phyloP scores from a whole-genome alignment of 1,284 basidiomycete species.

The Baeospora myosura region DNA sequence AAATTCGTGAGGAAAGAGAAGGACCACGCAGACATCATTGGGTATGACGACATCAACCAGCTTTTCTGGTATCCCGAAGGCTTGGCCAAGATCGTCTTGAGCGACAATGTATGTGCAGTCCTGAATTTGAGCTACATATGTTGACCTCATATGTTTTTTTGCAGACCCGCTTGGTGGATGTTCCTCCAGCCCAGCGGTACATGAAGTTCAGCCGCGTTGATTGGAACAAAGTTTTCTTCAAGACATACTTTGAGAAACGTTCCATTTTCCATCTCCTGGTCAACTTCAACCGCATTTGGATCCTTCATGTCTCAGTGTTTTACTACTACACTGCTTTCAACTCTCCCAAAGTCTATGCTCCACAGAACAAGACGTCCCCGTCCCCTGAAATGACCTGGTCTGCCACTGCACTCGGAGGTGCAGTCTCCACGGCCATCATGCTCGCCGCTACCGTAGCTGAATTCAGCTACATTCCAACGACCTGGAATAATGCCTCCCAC shows the following conservation, averaged over 20 bases:
- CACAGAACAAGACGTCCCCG: conserved; percentile 47
- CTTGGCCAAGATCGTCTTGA: conserved; percentile 84
- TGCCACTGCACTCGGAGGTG: conserved; percentile 86
- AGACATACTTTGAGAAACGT: conserved; percentile 93
- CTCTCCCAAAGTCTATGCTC: conserved; percentile 87
- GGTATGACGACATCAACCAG: conserved; percentile 99
- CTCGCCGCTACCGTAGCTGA: conserved; percentile 85
- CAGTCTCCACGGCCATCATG: conserved; percentile 87
- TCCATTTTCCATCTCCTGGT: conserved; percentile 88
- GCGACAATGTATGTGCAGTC: conserved; percentile 64
- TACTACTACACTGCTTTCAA: conserved; percentile 97
- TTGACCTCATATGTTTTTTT: conserved; percentile 8
- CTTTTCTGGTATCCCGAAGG: conserved; percentile 99
- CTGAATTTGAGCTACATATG: conserved; percentile 2
- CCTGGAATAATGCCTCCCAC: conserved; percentile 95
- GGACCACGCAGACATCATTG: conserved; percentile 94
- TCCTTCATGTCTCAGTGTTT: conserved; percentile 84
- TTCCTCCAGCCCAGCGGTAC: conserved; percentile 85
- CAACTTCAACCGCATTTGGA: conserved; percentile 97
- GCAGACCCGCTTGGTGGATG: conserved; percentile 82
- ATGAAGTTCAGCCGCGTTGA: conserved; percentile 86
- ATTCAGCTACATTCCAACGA: conserved; percentile 93
- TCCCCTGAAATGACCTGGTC: conserved; percentile 86
- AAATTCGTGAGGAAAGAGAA: conserved; percentile 92
- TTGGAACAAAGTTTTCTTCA: conserved; percentile 92